Base-by-base conservation (phyloP, 257 asterid species). In the Solanum okadae region DNA sequence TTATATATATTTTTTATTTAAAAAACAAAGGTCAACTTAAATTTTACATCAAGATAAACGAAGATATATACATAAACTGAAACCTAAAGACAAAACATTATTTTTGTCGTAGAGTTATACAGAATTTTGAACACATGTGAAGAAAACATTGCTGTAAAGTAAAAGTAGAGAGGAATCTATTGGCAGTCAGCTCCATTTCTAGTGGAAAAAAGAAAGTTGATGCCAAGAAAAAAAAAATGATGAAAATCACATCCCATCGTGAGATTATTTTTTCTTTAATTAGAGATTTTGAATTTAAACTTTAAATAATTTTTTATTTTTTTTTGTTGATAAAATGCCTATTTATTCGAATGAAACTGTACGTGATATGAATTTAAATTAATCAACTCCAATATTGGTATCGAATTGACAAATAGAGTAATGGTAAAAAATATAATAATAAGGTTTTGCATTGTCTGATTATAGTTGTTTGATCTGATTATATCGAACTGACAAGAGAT, bases 241-340 rank as follows among this genome's bases (percentile, higher is more conserved):
- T 88, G 89, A 83, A 59, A 12, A 42, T 76, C 84, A 85, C 86
- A 87, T 86, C 76, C 88, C 90, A 87, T 12, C 52, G 10, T 49
- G 59, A 15, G 59, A 15, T 13, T 52, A 6, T 52, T 52, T 2
- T 16, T 52, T 56, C 1, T 7, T 18, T 56, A 56, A 59, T 59
- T 7, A 59, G 25, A 59, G 12, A 7, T 59, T 20, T 59, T 20
- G 2, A 20, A 59, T 59, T 59, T 0, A 3, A 59, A 52, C 1
- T 52, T 0, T 52, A 0, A 52, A 52, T 18, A 18, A 2, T 16
- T 5, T 5, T 56, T 0, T 52, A n/a, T n/a, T 6, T 16, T 6
- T 6, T 18, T 6, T 52, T 2, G 3, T 20, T 59, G 11, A 59
- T 59, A 59, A 20, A 59, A 9, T 7, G 12, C 12, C 11, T 3